Conservation (phyloP, 1,284 basidiomycete genomes). For the Pseudozyma flocculosa region DNA sequence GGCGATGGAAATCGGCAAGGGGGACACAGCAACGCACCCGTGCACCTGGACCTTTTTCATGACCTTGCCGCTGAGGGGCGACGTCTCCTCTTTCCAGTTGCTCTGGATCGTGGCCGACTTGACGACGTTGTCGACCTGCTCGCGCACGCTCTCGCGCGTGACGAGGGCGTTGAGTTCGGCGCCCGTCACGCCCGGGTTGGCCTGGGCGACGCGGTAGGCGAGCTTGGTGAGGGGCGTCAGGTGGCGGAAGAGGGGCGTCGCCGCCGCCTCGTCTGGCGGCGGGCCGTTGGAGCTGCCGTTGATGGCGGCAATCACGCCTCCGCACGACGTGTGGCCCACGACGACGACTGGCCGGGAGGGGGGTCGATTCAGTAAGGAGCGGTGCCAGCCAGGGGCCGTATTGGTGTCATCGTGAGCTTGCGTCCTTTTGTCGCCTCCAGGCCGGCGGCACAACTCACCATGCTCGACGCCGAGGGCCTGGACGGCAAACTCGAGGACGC, state of each 20-base stretch:
- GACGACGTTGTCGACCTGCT: conserved; percentile 73
- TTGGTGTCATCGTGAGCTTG: no score
- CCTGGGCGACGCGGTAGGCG: conserved; percentile 31
- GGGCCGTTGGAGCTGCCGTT: conserved; percentile 26
- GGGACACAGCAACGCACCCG: conserved; percentile 17
- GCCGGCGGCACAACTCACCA: no score
- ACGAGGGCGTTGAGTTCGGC: conserved; percentile 25
- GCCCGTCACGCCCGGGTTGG: conserved; percentile 17
- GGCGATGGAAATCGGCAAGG: background rate
- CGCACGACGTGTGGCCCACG: conserved; percentile 59
- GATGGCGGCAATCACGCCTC: conserved; percentile 59
- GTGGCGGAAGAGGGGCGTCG: conserved; percentile 42
- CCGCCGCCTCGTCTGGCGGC: conserved; percentile 17
- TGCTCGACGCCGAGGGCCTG: conserved; percentile 77
- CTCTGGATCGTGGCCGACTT: conserved; percentile 67
- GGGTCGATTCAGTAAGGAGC: no score
- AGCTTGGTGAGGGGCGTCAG: conserved; percentile 49
- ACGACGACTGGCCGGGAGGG: conserved; percentile 74
- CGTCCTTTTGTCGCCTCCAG: no score
- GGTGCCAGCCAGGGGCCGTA: no score
- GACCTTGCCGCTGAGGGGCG: conserved; percentile 47
- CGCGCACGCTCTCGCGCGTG: conserved; percentile 65
- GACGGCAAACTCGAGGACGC: conserved; percentile 80
- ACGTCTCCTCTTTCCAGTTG: conserved; percentile 73
- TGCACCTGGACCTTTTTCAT: conserved; percentile 50